These are phyloP conservation scores for Psidium friedrichsthalianum DNA, from an alignment of 345 rosid genomes.

Conservation along the genomic window DNA sequence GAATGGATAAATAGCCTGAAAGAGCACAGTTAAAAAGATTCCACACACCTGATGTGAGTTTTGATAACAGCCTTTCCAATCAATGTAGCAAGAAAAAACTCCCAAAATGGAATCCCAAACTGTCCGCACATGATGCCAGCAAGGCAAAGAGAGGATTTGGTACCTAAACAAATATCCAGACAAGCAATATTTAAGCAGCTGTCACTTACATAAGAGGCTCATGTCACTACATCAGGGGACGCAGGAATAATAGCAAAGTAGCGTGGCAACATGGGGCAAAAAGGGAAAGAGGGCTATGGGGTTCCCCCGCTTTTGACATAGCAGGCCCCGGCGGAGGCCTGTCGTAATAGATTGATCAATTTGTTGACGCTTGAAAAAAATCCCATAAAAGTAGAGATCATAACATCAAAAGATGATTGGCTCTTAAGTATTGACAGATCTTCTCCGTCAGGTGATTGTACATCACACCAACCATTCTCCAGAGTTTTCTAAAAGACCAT, in stretches of 20 bases:
- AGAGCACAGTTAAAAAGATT: not conserved
- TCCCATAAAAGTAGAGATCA: not conserved
- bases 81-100: constrained; percentile 78
- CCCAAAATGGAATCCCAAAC: constrained; percentile 87
- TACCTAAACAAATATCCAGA: constrained; percentile 34
- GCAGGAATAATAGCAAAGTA: not conserved
- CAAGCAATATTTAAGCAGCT: not conserved
- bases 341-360: not conserved
- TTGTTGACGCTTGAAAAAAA: not conserved
- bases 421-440: not conserved
- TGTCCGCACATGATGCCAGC: constrained; percentile 99
- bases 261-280: too few species aligned
- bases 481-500: not conserved
- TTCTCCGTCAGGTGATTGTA: not conserved
- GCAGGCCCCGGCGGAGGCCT: too few species aligned
- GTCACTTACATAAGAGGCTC: not conserved
- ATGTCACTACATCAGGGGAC: not conserved
- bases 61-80: constrained; percentile 88
- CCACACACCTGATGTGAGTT: constrained; percentile 84
- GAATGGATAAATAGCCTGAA: not conserved
- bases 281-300: too few species aligned
- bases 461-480: not conserved
- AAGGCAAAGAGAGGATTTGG: constrained; percentile 97
- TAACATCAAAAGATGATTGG: not conserved
- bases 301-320: too few species aligned